Evolutionary conservation across 768 basidiomycete species (phyloP).

Genomic region (Rhizopogon vinicolor): DNA sequence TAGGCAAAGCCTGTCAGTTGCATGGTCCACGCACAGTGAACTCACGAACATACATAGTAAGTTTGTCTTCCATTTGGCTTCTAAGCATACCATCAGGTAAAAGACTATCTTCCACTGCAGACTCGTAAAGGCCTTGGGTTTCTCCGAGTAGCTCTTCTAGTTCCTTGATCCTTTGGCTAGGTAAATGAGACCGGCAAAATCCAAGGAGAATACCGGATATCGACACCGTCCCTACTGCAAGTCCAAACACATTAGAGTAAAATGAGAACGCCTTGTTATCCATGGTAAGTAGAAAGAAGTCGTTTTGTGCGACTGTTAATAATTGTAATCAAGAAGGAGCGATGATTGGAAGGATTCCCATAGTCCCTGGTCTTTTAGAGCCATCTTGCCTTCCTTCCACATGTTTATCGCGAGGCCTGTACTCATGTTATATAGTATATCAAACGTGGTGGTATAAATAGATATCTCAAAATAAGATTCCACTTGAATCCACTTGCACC

Average conservation of each 20-base stretch:
- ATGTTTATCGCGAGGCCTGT: no score
- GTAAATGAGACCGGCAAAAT: not conserved
- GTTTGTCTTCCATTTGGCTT: not conserved
- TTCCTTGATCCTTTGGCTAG: constrained; percentile 1
- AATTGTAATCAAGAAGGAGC: not conserved
- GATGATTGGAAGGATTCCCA: not conserved
- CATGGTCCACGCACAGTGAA: not conserved
- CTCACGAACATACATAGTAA: not conserved
- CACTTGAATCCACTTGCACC: not conserved
- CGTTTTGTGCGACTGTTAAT: no score
- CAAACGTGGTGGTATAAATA: no score
- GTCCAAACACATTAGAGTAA: constrained; percentile 1
- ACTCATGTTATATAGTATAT: no score
- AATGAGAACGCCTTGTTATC: not conserved
- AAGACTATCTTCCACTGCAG: not conserved
- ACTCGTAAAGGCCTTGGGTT: not conserved
- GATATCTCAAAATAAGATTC: no score
- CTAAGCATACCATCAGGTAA: not conserved
- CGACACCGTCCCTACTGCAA: not conserved
- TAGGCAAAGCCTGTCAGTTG: not conserved
- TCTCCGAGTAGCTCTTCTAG: not conserved
- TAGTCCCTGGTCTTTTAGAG: not conserved
- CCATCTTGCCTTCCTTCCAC: no score
- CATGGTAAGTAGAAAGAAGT: not conserved
- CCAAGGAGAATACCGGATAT: not conserved